Evolutionary conservation across 495 filamentous ascomycete genomes (phyloP).

Genomic region (Astrothelium macrocarpum): DNA sequence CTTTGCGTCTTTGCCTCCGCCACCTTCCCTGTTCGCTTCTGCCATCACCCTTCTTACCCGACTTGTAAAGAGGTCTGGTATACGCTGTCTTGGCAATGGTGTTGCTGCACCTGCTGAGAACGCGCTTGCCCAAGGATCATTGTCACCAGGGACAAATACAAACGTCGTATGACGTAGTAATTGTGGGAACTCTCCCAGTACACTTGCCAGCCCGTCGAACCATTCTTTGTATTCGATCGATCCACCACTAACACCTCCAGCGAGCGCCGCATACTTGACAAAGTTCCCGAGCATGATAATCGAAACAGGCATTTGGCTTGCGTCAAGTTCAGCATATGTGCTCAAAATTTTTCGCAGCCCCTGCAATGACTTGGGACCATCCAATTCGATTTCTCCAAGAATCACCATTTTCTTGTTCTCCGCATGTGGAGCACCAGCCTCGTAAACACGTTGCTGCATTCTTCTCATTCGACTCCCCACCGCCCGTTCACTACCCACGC

Average conservation of each 20-base stretch:
- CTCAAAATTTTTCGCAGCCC: slow-evolving; percentile 67
- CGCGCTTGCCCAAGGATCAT: slow-evolving; percentile 85
- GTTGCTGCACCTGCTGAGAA: slow-evolving; percentile 77
- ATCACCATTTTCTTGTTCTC: slow-evolving; percentile 51
- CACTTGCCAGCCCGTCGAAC: slow-evolving; percentile 75
- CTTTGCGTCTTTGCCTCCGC: slow-evolving; percentile 35
- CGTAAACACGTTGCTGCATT: slow-evolving; percentile 38
- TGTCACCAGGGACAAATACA: slow-evolving; percentile 88
- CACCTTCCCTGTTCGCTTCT: slow-evolving; percentile 57
- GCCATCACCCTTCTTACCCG: slow-evolving; percentile 71
- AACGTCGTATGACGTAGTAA: slow-evolving; percentile 73
- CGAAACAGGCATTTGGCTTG: slow-evolving; percentile 60
- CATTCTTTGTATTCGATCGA: slow-evolving; percentile 91
- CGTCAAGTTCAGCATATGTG: slow-evolving; percentile 52
- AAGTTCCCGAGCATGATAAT: slow-evolving; percentile 84
- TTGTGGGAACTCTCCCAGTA: slow-evolving; percentile 75
- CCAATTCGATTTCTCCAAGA: slow-evolving; percentile 74
- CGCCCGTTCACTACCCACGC: slow-evolving; percentile 81
- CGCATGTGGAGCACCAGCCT: slow-evolving; percentile 28
- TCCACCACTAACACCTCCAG: slow-evolving; percentile 53
- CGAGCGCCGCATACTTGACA: slow-evolving; percentile 59
- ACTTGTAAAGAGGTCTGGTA: slow-evolving; percentile 83
- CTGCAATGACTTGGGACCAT: slow-evolving; percentile 64
- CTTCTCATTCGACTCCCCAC: slow-evolving; percentile 72
- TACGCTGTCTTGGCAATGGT: slow-evolving; percentile 56